phyloP scores from a whole-genome alignment of 2,329 filamentous ascomycete species.

The Aspergillus japonicus region DNA sequence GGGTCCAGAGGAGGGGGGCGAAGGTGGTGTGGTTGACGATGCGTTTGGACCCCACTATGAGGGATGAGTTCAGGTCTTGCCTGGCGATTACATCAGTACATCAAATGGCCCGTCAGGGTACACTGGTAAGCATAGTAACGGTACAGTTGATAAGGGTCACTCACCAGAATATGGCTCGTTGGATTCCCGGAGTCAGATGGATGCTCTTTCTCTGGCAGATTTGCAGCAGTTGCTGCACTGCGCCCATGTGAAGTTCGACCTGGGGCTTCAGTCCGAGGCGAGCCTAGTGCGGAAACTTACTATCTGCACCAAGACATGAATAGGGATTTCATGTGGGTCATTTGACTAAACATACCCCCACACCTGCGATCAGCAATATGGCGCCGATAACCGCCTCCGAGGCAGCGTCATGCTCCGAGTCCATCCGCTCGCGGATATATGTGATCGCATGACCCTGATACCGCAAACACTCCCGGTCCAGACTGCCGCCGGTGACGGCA shows the following conservation, averaged over 20 bases:
- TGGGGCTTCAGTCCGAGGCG: conserved; percentile 1
- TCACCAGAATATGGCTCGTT: conserved; percentile 8
- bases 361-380: conserved; percentile 3
- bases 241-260: conserved; percentile 6
- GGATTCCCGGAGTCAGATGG: conserved; percentile 5
- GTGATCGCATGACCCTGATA: conserved; percentile 6
- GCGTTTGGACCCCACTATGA: background rate
- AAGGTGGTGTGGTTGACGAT: conserved; percentile 2
- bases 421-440: conserved; percentile 8
- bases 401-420: background rate
- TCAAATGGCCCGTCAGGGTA: too few relatives aligned
- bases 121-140: too few relatives aligned
- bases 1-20: background rate
- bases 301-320: too few relatives aligned
- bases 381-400: conserved; percentile 5
- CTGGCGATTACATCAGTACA: background rate
- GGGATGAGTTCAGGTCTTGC: conserved; percentile 8
- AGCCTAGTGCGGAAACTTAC: too few relatives aligned
- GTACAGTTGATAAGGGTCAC: background rate
- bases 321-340: too few relatives aligned
- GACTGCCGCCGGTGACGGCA: background rate
- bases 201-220: background rate
- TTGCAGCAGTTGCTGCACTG: conserved; percentile 4
- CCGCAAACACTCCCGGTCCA: conserved; percentile 2
- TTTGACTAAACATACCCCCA: background rate